A percentile compares a stretch with the other conserved stretches of the same genome.
phyloP scores from a whole-genome alignment of 75 land plant genomes.

The Gnetum montanum region DNA sequence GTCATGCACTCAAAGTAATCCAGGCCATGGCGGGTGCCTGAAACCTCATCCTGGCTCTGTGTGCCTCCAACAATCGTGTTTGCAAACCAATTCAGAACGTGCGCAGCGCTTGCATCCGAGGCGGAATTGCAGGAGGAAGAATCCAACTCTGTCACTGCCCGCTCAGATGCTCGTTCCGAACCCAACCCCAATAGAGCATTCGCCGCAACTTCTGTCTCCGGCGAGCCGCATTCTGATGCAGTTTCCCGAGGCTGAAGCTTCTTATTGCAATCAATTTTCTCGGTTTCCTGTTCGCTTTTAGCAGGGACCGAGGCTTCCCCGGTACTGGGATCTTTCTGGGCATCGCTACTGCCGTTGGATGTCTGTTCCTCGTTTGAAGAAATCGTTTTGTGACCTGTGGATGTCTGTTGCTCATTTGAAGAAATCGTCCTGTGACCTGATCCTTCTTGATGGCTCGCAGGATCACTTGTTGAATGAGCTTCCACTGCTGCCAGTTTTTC shows the following conservation, averaged over 20 bases:
- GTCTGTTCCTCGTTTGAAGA: too few species aligned
- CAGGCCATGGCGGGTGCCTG: constrained; percentile 2
- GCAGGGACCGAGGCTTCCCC: too few species aligned
- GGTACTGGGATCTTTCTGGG: background rate
- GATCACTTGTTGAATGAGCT: background rate
- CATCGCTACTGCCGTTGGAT: background rate
- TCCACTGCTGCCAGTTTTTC: background rate
- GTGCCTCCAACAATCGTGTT: constrained; percentile 9
- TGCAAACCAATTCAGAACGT: constrained; percentile 24
- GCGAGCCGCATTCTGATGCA: background rate
- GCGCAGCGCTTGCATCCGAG: background rate
- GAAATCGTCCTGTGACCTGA: too few species aligned
- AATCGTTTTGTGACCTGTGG: too few species aligned
- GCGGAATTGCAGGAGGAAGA: too few species aligned
- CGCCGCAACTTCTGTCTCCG: constrained; percentile 1
- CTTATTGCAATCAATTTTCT: background rate
- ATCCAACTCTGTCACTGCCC: background rate
- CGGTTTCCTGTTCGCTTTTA: too few species aligned
- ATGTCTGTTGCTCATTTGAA: too few species aligned
- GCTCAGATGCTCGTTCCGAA: background rate
- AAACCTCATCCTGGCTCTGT: background rate
- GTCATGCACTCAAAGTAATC: constrained; percentile 52
- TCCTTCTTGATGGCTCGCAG: background rate
- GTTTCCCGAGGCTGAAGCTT: too few species aligned
- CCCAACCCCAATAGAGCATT: background rate